Percentiles rank a stretch among this genome's conserved stretches.
phyloP scores from a whole-genome alignment of 78 protist species.

The Emiliania huxleyi region DNA sequence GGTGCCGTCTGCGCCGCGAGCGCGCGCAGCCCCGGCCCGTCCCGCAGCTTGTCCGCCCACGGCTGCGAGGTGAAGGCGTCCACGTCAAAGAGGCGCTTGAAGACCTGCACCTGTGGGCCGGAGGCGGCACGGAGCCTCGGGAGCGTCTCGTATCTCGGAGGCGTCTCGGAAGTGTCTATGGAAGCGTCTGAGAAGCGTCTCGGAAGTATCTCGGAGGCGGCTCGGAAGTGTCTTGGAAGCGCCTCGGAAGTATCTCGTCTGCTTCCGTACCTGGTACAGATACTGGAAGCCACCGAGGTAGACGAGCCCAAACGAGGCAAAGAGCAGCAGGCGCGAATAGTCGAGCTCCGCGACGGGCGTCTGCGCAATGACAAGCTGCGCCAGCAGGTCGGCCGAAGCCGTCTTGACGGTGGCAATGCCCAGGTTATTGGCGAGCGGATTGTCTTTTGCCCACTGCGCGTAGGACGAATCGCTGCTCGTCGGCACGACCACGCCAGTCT shows the following conservation, averaged over 20 bases:
- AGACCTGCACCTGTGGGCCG: background rate
- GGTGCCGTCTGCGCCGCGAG: background rate
- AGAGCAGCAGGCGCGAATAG: background rate
- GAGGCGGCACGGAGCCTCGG: too few species aligned
- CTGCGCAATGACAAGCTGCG: background rate
- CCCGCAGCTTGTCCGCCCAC: background rate
- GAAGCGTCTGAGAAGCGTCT: too few species aligned
- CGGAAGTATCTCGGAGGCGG: too few species aligned
- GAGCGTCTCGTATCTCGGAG: too few species aligned
- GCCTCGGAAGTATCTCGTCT: too few species aligned
- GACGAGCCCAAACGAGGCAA: background rate
- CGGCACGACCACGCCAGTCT: too few species aligned
- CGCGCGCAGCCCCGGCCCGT: background rate
- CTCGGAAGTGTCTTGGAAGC: too few species aligned
- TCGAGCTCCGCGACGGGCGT: background rate
- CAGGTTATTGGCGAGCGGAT: background rate
- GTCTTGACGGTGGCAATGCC: background rate
- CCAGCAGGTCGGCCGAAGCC: conserved; percentile 7
- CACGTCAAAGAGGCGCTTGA: background rate
- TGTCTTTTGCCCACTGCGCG: background rate
- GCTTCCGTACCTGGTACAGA: too few species aligned
- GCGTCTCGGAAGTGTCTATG: too few species aligned
- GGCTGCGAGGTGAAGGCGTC: background rate
- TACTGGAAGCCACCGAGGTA: background rate
- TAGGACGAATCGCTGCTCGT: too few species aligned